phyloP scores from a whole-genome alignment of 805 yeast genomes.

The Citeromyces nyonsensis region DNA sequence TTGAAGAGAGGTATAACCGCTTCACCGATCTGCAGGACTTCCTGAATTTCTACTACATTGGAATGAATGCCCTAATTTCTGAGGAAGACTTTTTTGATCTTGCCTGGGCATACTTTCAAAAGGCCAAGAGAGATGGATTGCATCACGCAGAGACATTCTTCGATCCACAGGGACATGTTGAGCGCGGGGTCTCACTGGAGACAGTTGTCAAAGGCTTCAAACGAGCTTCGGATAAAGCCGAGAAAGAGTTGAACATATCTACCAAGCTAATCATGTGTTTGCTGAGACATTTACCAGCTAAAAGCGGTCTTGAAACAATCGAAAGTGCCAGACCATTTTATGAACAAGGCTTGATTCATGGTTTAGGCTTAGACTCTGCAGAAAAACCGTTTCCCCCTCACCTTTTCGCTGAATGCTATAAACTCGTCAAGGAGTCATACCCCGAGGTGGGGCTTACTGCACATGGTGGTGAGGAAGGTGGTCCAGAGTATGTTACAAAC shows the following conservation, averaged over 20 bases:
- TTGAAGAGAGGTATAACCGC: slow-evolving; percentile 39
- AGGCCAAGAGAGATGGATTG: slow-evolving; percentile 43
- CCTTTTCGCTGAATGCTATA: slow-evolving; percentile 49
- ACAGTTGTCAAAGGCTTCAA: slow-evolving; percentile 50
- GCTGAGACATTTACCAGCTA: slow-evolving; percentile 58
- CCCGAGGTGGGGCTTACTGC: slow-evolving; percentile 57
- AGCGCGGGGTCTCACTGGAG: slow-evolving; percentile 45
- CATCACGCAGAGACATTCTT: slow-evolving; percentile 65
- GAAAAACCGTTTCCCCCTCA: slow-evolving; percentile 71
- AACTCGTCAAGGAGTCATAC: slow-evolving; percentile 25
- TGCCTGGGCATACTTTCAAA: slow-evolving; percentile 58
- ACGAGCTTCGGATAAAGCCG: slow-evolving; percentile 53
- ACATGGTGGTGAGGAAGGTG: slow-evolving; percentile 87
- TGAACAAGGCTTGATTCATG: slow-evolving; percentile 46
- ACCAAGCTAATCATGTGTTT: slow-evolving; percentile 71
- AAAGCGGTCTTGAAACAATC: slow-evolving; percentile 41
- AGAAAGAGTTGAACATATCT: slow-evolving; percentile 40
- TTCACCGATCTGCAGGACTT: slow-evolving; percentile 67
- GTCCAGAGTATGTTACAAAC: slow-evolving; percentile 44
- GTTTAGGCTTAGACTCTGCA: slow-evolving; percentile 71
- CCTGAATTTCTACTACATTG: slow-evolving; percentile 65
- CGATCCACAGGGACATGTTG: slow-evolving; percentile 77
- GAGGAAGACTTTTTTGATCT: slow-evolving; percentile 66
- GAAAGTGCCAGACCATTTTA: slow-evolving; percentile 34
- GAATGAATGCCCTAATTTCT: slow-evolving; percentile 56